phyloP scores from a whole-genome alignment of 495 filamentous ascomycete species.

The Emericellopsis terricola region DNA sequence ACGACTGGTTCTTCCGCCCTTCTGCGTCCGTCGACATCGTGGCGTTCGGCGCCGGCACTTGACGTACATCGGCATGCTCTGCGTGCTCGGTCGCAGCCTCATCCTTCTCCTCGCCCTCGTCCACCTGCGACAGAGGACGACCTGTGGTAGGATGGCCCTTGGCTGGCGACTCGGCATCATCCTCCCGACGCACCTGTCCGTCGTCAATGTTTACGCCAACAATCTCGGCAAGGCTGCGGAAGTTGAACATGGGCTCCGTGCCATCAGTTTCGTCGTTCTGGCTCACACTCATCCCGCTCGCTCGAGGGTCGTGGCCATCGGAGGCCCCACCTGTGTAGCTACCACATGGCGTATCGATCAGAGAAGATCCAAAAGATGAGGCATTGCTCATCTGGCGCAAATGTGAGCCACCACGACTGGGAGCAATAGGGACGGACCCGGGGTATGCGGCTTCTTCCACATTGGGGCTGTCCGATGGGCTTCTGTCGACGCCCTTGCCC shows the following conservation, averaged over 20 bases:
- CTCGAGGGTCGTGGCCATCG: conserved; percentile 25
- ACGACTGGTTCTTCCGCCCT: not conserved
- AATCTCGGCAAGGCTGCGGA: conserved; percentile 70
- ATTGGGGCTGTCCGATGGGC: conserved; percentile 6
- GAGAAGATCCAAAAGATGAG: conserved; percentile 62
- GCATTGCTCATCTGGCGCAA: conserved; percentile 67
- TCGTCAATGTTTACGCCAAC: conserved; percentile 42
- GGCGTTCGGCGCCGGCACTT: not conserved
- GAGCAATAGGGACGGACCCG: conserved; percentile 16
- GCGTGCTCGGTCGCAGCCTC: conserved; percentile 11
- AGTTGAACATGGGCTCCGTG: conserved; percentile 76
- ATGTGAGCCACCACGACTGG: conserved; percentile 39
- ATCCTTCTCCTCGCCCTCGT: conserved; percentile 1
- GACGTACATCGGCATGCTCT: conserved; percentile 3
- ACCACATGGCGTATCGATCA: conserved; percentile 44
- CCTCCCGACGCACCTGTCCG: not conserved
- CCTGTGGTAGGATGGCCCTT: not conserved
- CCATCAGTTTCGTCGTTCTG: conserved; percentile 26
- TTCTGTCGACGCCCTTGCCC: conserved; percentile 66
- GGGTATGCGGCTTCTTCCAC: conserved; percentile 9
- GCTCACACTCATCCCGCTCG: conserved; percentile 22
- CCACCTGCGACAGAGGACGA: not conserved
- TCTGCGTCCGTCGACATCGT: not conserved
- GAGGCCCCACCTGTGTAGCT: conserved; percentile 23
- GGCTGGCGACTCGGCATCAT: not conserved